These are phyloP conservation scores for Rhizopogon vesiculosus DNA, from an alignment of 768 basidiomycete species.

Conservation along the genomic window DNA sequence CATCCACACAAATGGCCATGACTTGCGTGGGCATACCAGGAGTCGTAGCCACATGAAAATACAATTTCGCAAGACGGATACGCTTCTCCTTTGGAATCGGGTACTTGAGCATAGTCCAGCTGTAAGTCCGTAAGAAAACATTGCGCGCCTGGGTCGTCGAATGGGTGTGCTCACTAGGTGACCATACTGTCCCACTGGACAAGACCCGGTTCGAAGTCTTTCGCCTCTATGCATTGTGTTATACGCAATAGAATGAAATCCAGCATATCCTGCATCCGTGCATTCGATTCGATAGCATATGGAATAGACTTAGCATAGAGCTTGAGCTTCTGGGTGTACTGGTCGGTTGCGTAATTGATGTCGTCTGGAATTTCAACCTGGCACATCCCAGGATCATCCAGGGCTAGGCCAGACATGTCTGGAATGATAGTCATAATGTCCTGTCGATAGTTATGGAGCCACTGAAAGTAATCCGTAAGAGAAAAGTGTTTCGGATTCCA, in stretches of 20 bases:
- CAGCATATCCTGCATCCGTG: conserved; percentile 71
- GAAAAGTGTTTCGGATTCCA: background rate
- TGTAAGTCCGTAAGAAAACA: conserved; percentile 25
- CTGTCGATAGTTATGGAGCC: background rate
- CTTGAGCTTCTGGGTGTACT: conserved; percentile 54
- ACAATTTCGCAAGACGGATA: conserved; percentile 69
- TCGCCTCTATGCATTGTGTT: conserved; percentile 69
- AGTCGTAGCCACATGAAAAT: conserved; percentile 70
- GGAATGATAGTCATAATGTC: conserved; percentile 33
- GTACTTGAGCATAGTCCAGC: conserved; percentile 82
- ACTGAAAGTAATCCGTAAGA: background rate
- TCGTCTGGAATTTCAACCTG: conserved; percentile 26
- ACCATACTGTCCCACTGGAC: conserved; percentile 78
- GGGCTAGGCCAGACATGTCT: conserved; percentile 41
- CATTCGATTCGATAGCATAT: conserved; percentile 71
- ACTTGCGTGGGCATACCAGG: conserved; percentile 73
- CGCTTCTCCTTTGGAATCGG: conserved; percentile 80
- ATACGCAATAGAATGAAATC: conserved; percentile 69
- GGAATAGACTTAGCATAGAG: conserved; percentile 64
- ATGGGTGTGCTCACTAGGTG: conserved; percentile 49
- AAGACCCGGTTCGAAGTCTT: conserved; percentile 79
- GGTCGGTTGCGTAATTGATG: conserved; percentile 31
- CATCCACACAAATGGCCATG: conserved; percentile 63
- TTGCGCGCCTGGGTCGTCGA: conserved; percentile 2
- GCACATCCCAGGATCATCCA: conserved; percentile 30